Percentiles rank a stretch among this genome's conserved stretches.
Evolutionary conservation across 23 red algal species (phyloP).

Genomic region (Gracilaria caudata): DNA sequence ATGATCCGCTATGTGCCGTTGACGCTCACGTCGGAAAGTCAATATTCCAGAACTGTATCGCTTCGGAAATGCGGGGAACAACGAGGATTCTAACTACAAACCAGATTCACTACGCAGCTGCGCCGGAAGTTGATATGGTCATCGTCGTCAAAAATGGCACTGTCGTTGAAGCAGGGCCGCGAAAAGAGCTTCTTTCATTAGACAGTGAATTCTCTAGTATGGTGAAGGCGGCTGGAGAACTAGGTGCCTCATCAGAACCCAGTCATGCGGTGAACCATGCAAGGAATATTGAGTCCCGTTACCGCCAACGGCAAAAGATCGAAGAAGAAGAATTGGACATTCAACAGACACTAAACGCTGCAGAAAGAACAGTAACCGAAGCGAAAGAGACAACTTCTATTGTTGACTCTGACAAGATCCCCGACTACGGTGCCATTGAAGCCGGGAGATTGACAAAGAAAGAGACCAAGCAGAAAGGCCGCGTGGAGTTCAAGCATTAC

Average conservation of each 20-base stretch:
- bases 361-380: background rate
- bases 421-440: conserved; percentile 38
- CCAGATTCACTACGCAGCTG: conserved; percentile 64
- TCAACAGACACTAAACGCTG: background rate
- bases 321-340: conserved; percentile 12
- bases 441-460: conserved; percentile 41
- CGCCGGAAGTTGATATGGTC: conserved; percentile 74
- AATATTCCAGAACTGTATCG: conserved; percentile 84
- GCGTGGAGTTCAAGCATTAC: conserved; percentile 45
- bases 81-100: conserved; percentile 80
- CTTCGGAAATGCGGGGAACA: conserved; percentile 38
- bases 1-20: conserved; percentile 81
- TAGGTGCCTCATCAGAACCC: background rate
- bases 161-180: conserved; percentile 60
- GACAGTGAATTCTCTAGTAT: conserved; percentile 65
- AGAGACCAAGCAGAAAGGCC: conserved; percentile 51
- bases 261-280: background rate
- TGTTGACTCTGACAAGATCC: background rate
- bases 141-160: conserved; percentile 59
- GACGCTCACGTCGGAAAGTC: conserved; percentile 82
- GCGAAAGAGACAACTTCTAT: conserved; percentile 13
- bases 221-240: conserved; percentile 18
- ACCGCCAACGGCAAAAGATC: background rate
- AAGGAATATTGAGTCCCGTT: background rate
- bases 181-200: conserved; percentile 43